Evolutionary conservation across 805 yeast genomes (phyloP).

Genomic region (Zygosaccharomyces kombuchaensis): DNA sequence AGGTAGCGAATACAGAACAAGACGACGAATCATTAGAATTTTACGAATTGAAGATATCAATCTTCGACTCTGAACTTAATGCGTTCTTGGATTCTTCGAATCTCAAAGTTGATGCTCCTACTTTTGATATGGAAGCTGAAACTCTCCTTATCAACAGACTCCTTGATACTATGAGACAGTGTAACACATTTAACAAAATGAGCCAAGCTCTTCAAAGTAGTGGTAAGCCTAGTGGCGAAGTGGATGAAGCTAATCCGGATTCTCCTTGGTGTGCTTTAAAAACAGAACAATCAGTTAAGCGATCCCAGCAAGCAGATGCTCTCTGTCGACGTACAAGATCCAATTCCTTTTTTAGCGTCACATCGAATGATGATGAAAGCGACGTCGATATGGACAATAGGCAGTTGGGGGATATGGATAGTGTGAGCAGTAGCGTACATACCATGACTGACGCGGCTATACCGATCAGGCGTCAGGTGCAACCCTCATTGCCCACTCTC

Average conservation of each 20-base stretch:
- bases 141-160: constrained; percentile 16
- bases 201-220: constrained; percentile 4
- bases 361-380: constrained; percentile 20
- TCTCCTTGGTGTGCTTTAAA: neutral
- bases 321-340: constrained; percentile 13
- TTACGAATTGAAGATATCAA: constrained; percentile 22
- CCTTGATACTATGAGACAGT: constrained; percentile 26
- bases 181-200: constrained; percentile 18
- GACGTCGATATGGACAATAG: constrained; percentile 28
- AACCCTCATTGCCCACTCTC: constrained; percentile 2
- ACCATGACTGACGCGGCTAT: constrained; percentile 16
- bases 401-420: constrained; percentile 22
- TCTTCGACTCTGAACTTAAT: constrained; percentile 24
- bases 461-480: constrained; percentile 9
- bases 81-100: constrained; percentile 11
- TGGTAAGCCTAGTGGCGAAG: neutral
- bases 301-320: constrained; percentile 6
- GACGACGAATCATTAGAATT: constrained; percentile 8
- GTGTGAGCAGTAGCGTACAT: constrained; percentile 28
- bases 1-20: constrained; percentile 30
- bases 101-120: constrained; percentile 11
- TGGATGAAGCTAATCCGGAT: neutral
- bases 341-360: constrained; percentile 18
- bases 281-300: neutral
- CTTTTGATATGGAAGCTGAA: constrained; percentile 10